Conservation (phyloP, 1,284 basidiomycete genomes). For the Acaromyces ingoldii region DNA sequence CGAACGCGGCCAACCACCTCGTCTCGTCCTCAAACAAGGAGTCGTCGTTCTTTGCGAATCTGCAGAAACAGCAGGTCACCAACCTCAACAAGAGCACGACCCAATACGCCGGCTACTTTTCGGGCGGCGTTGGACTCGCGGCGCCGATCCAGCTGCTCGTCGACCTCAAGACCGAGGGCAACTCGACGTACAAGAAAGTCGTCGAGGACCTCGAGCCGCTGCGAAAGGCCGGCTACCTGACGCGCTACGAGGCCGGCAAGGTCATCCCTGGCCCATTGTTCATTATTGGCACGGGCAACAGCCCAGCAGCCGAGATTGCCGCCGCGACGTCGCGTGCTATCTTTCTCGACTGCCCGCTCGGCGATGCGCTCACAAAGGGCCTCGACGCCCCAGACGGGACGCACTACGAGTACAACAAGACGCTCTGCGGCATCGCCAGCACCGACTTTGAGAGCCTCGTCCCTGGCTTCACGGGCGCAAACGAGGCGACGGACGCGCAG, state of each 20-base stretch:
- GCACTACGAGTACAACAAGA: constrained; percentile 23
- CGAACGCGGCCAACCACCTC: constrained; percentile 24
- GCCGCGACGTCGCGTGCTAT: constrained; percentile 17
- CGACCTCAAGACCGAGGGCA: constrained; percentile 39
- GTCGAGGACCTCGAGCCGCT: constrained; percentile 24
- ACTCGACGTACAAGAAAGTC: constrained; percentile 19
- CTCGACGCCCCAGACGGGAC: constrained; percentile 16
- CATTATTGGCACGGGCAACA: constrained; percentile 40
- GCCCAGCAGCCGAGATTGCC: constrained; percentile 18
- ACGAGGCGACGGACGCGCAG: constrained; percentile 10
- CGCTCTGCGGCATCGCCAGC: constrained; percentile 25
- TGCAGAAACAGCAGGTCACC: constrained; percentile 11
- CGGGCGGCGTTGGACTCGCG: constrained; percentile 24
- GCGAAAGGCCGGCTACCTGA: constrained; percentile 24
- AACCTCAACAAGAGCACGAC: constrained; percentile 14
- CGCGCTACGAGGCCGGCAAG: constrained; percentile 14
- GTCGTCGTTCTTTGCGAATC: constrained; percentile 17
- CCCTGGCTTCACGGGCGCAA: constrained; percentile 16
- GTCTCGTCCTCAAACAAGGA: constrained; percentile 10
- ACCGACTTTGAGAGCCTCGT: constrained; percentile 6
- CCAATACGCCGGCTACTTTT: constrained; percentile 7
- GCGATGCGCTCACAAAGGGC: no score
- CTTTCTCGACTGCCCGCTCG: constrained; percentile 32
- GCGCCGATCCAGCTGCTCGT: constrained; percentile 33
- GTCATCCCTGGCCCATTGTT: constrained; percentile 23